These are phyloP conservation scores for Alternaria incomplexa DNA, from an alignment of 2,329 filamentous ascomycete species.

Conservation along the genomic window DNA sequence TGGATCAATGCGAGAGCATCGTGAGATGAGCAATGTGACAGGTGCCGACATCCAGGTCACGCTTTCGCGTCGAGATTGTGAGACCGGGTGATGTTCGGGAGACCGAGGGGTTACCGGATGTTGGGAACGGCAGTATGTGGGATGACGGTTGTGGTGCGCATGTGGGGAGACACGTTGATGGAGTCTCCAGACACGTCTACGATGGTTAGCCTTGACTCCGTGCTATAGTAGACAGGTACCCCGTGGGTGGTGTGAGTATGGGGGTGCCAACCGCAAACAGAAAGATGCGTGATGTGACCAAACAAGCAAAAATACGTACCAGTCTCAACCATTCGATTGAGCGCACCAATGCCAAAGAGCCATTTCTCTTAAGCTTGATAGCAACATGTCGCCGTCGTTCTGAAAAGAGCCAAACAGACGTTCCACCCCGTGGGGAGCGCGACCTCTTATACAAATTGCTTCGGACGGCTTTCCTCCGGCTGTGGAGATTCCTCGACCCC, in stretches of 20 bases:
- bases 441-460: conserved; percentile 10
- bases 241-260: neutral
- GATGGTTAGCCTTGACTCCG: conserved; percentile 9
- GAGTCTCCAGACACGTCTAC: conserved; percentile 4
- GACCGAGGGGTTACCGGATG: conserved; percentile 2
- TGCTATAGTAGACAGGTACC: neutral
- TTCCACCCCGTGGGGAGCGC: conserved; percentile 16
- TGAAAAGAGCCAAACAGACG: conserved; percentile 3
- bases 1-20: conserved; percentile 18
- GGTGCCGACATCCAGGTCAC: conserved; percentile 5
- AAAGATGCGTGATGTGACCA: neutral
- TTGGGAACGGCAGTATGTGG: conserved; percentile 5
- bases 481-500: conserved; percentile 12
- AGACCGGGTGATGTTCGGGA: conserved; percentile 18
- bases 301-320: neutral
- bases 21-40: conserved; percentile 5
- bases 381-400: neutral
- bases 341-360: neutral
- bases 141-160: conserved; percentile 2
- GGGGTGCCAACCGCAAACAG: neutral
- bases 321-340: neutral
- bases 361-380: neutral
- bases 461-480: conserved; percentile 18
- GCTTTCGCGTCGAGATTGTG: conserved; percentile 14
- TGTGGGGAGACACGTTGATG: conserved; percentile 2